Evolutionary conservation across 164 flowering plant species (phyloP).

Genomic region (Stephania japonica): DNA sequence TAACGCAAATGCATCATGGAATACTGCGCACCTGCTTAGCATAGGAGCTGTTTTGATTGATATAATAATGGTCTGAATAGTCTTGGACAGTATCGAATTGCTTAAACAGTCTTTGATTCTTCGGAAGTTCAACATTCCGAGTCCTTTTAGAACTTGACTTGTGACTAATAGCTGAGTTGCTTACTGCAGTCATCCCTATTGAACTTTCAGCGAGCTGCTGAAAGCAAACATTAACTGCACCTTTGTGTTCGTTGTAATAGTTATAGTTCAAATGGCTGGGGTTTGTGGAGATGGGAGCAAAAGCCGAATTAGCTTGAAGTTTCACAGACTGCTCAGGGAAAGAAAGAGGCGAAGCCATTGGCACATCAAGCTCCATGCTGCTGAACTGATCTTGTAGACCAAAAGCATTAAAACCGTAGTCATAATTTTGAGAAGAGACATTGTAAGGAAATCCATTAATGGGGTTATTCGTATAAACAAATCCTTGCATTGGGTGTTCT

Average conservation of each 20-base stretch:
- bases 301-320: conserved; percentile 7
- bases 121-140: conserved; percentile 30
- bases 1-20: not conserved
- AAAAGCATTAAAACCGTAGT: not conserved
- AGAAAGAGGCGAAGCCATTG: conserved; percentile 12
- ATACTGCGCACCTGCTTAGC: conserved; percentile 31
- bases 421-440: not conserved
- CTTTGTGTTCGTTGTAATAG: too few species aligned
- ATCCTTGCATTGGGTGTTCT: not conserved
- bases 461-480: not conserved
- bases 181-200: conserved; percentile 8
- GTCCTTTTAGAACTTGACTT: conserved; percentile 16
- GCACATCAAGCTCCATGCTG: conserved; percentile 14
- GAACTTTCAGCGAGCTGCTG: conserved; percentile 19
- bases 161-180: conserved; percentile 12
- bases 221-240: conserved; percentile 29
- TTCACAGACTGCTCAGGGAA: conserved; percentile 10
- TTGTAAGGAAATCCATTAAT: not conserved
- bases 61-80: conserved; percentile 64
- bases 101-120: conserved; percentile 42
- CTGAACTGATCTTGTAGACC: conserved; percentile 18
- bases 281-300: conserved; percentile 18
- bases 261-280: conserved; percentile 2
- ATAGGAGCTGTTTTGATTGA: conserved; percentile 15
- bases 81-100: conserved; percentile 63